Conservation (phyloP, 768 basidiomycete genomes). For the Podaxis sp. region DNA sequence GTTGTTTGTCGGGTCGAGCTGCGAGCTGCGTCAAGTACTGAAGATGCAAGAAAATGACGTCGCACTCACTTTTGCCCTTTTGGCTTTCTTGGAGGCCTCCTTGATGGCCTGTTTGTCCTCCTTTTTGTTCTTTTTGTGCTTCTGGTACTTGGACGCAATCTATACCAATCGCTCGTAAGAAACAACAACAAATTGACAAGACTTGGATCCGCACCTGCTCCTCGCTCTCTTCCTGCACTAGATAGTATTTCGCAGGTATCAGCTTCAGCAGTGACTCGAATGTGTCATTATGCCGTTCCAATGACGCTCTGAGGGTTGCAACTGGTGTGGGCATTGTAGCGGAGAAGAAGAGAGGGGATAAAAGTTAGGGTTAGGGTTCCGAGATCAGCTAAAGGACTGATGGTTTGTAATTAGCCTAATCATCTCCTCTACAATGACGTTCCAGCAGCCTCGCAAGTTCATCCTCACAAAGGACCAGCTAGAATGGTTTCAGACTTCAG, state of each 20-base stretch:
- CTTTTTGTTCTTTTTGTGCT: slow-evolving; percentile 85
- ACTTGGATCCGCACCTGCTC: slow-evolving; percentile 52
- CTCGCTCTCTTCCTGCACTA: slow-evolving; percentile 64
- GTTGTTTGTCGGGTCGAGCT: slow-evolving; percentile 94
- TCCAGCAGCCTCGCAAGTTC: slow-evolving; percentile 59
- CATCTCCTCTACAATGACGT: slow-evolving; percentile 30
- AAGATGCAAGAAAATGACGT: not conserved
- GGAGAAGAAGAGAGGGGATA: not conserved
- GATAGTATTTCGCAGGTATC: slow-evolving; percentile 89
- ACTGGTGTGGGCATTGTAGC: slow-evolving; percentile 50
- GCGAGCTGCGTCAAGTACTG: slow-evolving; percentile 6
- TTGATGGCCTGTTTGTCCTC: slow-evolving; percentile 84
- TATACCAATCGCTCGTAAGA: slow-evolving; percentile 20
- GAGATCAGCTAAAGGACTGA: not conserved
- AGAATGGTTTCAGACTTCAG: slow-evolving; percentile 74
- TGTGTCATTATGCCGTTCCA: slow-evolving; percentile 82
- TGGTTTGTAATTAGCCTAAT: not conserved
- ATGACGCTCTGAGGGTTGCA: slow-evolving; percentile 51
- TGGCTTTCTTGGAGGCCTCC: slow-evolving; percentile 87
- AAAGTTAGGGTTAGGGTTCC: slow-evolving; percentile 15
- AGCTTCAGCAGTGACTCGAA: slow-evolving; percentile 83
- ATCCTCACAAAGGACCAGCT: slow-evolving; percentile 81
- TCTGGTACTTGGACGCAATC: slow-evolving; percentile 72
- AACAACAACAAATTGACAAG: not conserved
- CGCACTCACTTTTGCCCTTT: slow-evolving; percentile 72